These are phyloP conservation scores for Trichophaea hybrida DNA, from an alignment of 2,329 filamentous ascomycete species.

Conservation along the genomic window DNA sequence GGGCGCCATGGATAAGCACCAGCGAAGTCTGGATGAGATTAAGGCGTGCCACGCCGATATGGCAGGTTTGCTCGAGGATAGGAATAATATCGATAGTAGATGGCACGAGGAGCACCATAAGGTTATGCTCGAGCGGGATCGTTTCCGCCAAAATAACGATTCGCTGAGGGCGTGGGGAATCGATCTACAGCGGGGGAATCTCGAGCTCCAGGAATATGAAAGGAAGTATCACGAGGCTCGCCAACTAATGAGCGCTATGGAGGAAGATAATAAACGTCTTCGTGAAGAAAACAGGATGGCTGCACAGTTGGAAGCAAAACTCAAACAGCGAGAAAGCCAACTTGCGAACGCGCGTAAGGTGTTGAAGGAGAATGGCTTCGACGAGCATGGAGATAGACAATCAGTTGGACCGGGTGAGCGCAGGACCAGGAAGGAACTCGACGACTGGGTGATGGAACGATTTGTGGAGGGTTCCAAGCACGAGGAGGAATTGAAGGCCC, in stretches of 20 bases:
- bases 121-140: slow-evolving; percentile 7
- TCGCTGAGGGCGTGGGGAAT: slow-evolving; percentile 12
- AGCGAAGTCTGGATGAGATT: background rate
- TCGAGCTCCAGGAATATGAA: slow-evolving; percentile 13
- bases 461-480: slow-evolving; percentile 16
- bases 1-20: background rate
- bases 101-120: slow-evolving; percentile 11
- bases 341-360: background rate
- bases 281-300: background rate
- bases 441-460: slow-evolving; percentile 13
- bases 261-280: background rate
- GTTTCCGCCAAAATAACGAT: slow-evolving; percentile 7
- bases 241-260: background rate
- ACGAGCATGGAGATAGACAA: slow-evolving; percentile 1
- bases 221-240: slow-evolving; percentile 6
- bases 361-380: background rate
- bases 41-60: background rate
- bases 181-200: slow-evolving; percentile 19
- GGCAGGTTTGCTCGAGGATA: background rate
- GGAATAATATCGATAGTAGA: background rate
- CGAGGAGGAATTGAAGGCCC: slow-evolving; percentile 15
- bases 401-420: slow-evolving; percentile 3
- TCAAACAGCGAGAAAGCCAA: background rate
- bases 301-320: background rate
- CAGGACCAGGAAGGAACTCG: slow-evolving; percentile 12